Percentiles rank a stretch among this genome's conserved stretches.
These are phyloP conservation scores for Monosporascus sp. DNA, from an alignment of 2,329 filamentous ascomycete species.

Conservation along the genomic window DNA sequence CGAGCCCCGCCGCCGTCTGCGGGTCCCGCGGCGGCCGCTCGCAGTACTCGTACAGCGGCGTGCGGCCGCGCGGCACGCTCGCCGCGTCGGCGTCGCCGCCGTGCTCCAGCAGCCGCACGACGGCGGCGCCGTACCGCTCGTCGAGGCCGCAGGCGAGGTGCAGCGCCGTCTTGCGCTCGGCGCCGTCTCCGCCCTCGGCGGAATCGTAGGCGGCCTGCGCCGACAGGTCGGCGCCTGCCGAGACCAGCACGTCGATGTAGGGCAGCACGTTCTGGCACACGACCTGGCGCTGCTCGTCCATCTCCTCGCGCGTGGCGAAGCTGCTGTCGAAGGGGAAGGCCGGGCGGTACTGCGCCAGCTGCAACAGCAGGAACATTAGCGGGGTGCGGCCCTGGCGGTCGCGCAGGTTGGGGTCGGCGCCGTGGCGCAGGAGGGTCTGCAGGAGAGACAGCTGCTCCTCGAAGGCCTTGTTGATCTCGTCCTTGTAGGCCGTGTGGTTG, in stretches of 20 bases:
- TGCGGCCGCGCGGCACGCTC: neutral
- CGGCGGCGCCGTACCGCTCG: neutral
- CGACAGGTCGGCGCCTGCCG: neutral
- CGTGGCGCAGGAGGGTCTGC: neutral
- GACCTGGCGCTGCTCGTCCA: neutral
- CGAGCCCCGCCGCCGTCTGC: neutral
- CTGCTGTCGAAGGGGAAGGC: neutral
- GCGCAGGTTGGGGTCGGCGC: neutral
- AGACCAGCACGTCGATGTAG: neutral
- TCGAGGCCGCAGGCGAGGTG: neutral
- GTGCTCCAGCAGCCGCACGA: neutral
- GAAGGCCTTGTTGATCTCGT: neutral
- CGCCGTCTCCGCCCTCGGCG: too few species aligned
- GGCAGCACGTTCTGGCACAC: neutral
- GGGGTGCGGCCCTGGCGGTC: neutral
- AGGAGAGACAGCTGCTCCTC: neutral
- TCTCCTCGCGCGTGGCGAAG: neutral
- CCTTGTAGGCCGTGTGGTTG: neutral
- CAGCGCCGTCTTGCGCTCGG: neutral
- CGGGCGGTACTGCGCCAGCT: neutral
- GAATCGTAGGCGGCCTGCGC: neutral
- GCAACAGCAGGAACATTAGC: neutral
- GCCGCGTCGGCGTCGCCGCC: neutral
- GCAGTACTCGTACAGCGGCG: neutral
- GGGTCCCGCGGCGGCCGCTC: neutral